phyloP scores from a whole-genome alignment of 83 land plant species.

The Picea mariana region DNA sequence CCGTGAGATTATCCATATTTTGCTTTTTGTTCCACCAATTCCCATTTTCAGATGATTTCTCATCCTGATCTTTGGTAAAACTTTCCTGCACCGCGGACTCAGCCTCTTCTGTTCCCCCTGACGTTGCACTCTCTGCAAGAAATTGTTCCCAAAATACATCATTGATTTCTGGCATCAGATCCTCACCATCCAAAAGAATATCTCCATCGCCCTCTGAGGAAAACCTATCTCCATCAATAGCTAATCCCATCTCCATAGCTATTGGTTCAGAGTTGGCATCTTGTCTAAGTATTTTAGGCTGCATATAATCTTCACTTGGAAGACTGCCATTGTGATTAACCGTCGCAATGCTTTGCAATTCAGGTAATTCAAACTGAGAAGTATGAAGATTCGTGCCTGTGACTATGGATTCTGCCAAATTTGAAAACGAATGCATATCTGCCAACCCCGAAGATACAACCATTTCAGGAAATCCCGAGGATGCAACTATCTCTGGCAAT shows the following conservation, averaged over 20 bases:
- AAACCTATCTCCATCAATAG: conserved; percentile 37
- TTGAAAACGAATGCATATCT: conserved; percentile 12
- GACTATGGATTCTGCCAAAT: conserved; percentile 15
- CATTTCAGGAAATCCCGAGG: conserved; percentile 10
- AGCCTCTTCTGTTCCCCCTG: conserved; percentile 51
- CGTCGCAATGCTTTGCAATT: conserved; percentile 16
- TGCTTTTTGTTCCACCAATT: conserved; percentile 26
- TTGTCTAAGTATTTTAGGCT: conserved; percentile 19
- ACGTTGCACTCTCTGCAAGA: conserved; percentile 46
- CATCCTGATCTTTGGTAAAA: conserved; percentile 16
- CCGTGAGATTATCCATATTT: conserved; percentile 45
- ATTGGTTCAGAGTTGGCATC: conserved; percentile 20
- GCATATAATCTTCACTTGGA: conserved; percentile 20
- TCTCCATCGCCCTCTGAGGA: conserved; percentile 35
- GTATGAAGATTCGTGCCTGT: conserved; percentile 8
- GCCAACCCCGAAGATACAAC: conserved; percentile 12
- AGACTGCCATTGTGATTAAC: conserved; percentile 13
- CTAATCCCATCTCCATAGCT: conserved; percentile 25
- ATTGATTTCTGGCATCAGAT: conserved; percentile 42
- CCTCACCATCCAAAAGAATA: conserved; percentile 25
- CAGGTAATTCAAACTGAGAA: conserved; percentile 23
- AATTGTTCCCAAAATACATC: conserved; percentile 81
- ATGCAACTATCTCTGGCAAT: conserved; percentile 7
- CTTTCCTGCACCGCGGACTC: conserved; percentile 33
- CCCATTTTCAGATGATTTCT: conserved; percentile 7